Conservation (phyloP, 352 stramenopile species). For the Pythium monospermum region DNA sequence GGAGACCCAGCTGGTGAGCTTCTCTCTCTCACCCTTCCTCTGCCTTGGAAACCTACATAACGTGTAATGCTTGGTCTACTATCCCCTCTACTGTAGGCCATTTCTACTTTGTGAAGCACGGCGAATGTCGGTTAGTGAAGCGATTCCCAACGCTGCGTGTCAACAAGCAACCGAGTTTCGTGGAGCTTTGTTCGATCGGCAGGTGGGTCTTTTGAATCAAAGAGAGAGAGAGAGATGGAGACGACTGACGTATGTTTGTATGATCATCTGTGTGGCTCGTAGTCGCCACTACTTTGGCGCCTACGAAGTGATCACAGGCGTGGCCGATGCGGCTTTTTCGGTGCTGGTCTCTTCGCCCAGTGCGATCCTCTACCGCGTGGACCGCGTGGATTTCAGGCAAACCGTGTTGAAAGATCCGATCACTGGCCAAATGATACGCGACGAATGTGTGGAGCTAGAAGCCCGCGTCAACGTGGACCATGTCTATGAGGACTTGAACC, state of each 20-base stretch:
- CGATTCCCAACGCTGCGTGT: slow-evolving; percentile 23
- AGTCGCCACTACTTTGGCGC: slow-evolving; percentile 62
- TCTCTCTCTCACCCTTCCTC: no score
- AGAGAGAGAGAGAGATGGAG: no score
- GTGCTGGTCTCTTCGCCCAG: slow-evolving; percentile 57
- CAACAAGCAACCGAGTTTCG: slow-evolving; percentile 29
- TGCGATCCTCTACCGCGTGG: slow-evolving; percentile 54
- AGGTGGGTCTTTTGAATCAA: no score
- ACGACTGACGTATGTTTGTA: no score
- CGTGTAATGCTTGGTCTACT: no score
- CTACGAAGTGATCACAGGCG: slow-evolving; percentile 42
- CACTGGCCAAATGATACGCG: slow-evolving; percentile 40
- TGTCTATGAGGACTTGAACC: slow-evolving; percentile 41
- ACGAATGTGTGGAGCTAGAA: slow-evolving; percentile 34
- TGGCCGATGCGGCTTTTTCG: slow-evolving; percentile 40
- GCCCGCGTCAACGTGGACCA: slow-evolving; percentile 34
- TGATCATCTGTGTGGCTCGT: neutral
- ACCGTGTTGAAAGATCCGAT: slow-evolving; percentile 47
- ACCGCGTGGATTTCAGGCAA: slow-evolving; percentile 67
- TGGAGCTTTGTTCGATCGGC: slow-evolving; percentile 52
- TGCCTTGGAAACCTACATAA: no score
- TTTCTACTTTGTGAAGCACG: slow-evolving; percentile 64
- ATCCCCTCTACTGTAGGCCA: slow-evolving; percentile 36
- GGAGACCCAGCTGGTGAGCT: slow-evolving; percentile 47
- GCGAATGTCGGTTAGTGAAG: slow-evolving; percentile 61